Percentiles rank a stretch among this genome's conserved stretches.
These are phyloP conservation scores for Trebouxia sp. DNA, from an alignment of 139 green algal species.

Conservation along the genomic window DNA sequence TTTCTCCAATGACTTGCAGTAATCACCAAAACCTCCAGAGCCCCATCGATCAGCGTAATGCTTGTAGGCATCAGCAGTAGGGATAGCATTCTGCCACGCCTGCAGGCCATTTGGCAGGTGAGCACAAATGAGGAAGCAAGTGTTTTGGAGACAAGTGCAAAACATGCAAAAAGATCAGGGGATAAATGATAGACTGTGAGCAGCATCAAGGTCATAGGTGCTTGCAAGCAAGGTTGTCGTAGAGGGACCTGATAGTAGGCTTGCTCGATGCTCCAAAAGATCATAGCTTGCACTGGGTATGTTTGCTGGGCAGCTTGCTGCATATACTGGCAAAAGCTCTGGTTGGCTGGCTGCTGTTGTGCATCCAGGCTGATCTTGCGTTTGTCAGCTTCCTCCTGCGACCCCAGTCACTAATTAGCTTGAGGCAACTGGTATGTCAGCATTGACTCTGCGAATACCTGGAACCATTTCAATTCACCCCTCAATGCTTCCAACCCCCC, in stretches of 20 bases:
- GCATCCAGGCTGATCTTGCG: too few relatives aligned
- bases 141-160: too few relatives aligned
- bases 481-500: not conserved
- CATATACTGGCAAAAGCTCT: not conserved
- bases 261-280: constrained; percentile 18
- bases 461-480: not conserved
- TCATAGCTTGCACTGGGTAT: constrained; percentile 5
- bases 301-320: not conserved
- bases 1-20: not conserved
- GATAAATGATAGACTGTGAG: not conserved
- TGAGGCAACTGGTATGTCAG: too few relatives aligned
- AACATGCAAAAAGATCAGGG: too few relatives aligned
- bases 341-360: not conserved
- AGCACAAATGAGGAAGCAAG: too few relatives aligned
- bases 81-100: constrained; percentile 9
- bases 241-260: constrained; percentile 12
- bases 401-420: too few relatives aligned
- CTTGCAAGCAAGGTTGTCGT: too few relatives aligned
- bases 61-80: constrained; percentile 12
- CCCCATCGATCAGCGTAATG: not conserved
- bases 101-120: too few relatives aligned
- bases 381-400: too few relatives aligned
- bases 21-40: not conserved
- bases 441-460: not conserved
- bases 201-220: too few relatives aligned